These are phyloP conservation scores for Eucalyptus fibrosa DNA, from an alignment of 345 rosid species.

Conservation along the genomic window DNA sequence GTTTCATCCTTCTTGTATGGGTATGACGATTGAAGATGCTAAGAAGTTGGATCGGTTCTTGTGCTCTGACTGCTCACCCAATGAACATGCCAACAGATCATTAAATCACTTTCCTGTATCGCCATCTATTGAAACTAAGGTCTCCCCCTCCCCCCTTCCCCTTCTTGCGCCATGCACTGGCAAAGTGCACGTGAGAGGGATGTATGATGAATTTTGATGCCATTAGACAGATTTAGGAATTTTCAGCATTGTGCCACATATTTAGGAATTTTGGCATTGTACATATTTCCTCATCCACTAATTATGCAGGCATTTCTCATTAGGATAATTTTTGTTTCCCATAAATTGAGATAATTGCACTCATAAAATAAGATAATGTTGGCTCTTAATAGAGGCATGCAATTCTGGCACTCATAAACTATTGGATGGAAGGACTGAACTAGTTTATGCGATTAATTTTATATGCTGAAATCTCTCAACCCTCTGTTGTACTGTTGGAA, in stretches of 20 bases:
- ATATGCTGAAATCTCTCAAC: background rate
- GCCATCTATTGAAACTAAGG: constrained; percentile 37
- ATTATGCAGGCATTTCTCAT: background rate
- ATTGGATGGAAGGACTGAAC: background rate
- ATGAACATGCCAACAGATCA: constrained; percentile 36
- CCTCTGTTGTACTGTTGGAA: background rate
- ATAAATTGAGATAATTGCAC: background rate
- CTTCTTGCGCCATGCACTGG: background rate
- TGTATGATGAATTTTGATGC: background rate
- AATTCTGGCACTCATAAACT: background rate
- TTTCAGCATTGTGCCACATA: background rate
- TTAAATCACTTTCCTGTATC: constrained; percentile 50
- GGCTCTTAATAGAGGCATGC: background rate
- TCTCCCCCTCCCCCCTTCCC: background rate
- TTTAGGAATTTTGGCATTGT: background rate
- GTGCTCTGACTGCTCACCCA: constrained; percentile 61
- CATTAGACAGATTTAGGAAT: background rate
- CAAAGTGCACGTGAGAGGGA: background rate
- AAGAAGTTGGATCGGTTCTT: constrained; percentile 60
- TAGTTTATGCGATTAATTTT: background rate
- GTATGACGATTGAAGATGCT: constrained; percentile 70
- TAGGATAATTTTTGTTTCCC: background rate
- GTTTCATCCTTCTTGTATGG: constrained; percentile 88
- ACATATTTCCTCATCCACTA: background rate
- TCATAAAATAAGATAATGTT: background rate